Conservation (phyloP, 768 basidiomycete species). For the Phylloporus sp. region DNA sequence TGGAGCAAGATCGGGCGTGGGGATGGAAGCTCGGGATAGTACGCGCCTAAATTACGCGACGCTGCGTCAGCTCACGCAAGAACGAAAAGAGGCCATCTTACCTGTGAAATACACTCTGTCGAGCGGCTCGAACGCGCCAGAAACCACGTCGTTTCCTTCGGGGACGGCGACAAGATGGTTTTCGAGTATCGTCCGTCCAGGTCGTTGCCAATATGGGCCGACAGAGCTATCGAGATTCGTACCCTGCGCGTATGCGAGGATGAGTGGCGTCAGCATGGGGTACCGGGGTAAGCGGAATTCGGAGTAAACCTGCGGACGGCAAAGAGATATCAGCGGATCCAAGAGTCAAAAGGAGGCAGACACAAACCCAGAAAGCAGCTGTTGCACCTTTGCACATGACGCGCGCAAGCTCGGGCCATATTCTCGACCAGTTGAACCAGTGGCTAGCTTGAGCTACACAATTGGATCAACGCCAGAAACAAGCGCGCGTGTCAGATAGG, state of each 20-base stretch:
- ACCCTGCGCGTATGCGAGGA: neutral
- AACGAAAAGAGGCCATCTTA: constrained; percentile 13
- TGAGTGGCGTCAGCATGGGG: constrained; percentile 2
- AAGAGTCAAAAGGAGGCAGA: neutral
- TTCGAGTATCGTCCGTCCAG: neutral
- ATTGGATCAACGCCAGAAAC: neutral
- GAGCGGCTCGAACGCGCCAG: constrained; percentile 33
- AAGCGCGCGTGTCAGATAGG: neutral
- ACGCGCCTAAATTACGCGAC: constrained; percentile 28
- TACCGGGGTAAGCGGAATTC: constrained; percentile 5
- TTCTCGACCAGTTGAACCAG: constrained; percentile 72
- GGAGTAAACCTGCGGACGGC: neutral
- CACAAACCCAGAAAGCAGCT: constrained; percentile 66
- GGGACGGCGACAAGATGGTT: constrained; percentile 3
- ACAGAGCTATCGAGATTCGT: neutral
- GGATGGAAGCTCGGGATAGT: constrained; percentile 37
- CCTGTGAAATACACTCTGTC: constrained; percentile 59
- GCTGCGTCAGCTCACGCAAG: neutral
- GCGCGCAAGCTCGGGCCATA: constrained; percentile 65
- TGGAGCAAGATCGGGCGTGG: constrained; percentile 46
- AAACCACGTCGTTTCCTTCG: neutral
- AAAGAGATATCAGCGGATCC: neutral
- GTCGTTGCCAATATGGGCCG: constrained; percentile 8
- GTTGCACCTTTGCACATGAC: constrained; percentile 59
- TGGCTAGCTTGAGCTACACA: constrained; percentile 67